These are phyloP conservation scores for Rhodotorula toruloides DNA, from an alignment of 768 basidiomycete genomes.

Conservation along the genomic window DNA sequence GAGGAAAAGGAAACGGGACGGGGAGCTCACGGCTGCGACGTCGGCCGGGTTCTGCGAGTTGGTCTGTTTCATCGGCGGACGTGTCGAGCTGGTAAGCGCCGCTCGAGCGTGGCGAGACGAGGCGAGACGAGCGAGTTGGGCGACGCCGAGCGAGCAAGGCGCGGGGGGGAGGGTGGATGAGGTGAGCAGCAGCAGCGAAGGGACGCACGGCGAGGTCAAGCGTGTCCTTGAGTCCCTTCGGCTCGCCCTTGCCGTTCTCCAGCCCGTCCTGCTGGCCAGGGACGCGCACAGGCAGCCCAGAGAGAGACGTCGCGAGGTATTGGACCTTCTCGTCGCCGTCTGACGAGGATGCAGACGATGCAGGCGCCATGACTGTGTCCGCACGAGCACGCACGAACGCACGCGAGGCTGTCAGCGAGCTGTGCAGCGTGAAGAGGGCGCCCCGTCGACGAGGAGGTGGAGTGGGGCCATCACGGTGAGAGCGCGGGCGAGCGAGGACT, in stretches of 20 bases:
- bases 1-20: background rate
- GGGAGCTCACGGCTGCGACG: constrained; percentile 13
- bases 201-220: constrained; percentile 34
- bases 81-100: background rate
- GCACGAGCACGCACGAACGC: too few species aligned
- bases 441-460: too few species aligned
- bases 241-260: background rate
- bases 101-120: background rate
- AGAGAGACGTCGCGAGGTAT: constrained; percentile 26
- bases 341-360: constrained; percentile 22
- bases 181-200: background rate
- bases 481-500: too few species aligned
- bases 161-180: background rate
- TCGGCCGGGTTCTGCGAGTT: constrained; percentile 1
- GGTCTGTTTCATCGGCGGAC: background rate
- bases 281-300: constrained; percentile 22
- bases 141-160: background rate
- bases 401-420: background rate
- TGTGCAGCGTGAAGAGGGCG: background rate
- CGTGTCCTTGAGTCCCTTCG: constrained; percentile 21
- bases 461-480: too few species aligned
- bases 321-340: constrained; percentile 6
- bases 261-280: background rate
- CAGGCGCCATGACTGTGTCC: constrained; percentile 19
- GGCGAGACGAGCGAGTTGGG: background rate